Evolutionary conservation across 768 basidiomycete genomes (phyloP), one percentile per base, ranked within the genome.

Genomic region (Russula griseocarnosa): DNA sequence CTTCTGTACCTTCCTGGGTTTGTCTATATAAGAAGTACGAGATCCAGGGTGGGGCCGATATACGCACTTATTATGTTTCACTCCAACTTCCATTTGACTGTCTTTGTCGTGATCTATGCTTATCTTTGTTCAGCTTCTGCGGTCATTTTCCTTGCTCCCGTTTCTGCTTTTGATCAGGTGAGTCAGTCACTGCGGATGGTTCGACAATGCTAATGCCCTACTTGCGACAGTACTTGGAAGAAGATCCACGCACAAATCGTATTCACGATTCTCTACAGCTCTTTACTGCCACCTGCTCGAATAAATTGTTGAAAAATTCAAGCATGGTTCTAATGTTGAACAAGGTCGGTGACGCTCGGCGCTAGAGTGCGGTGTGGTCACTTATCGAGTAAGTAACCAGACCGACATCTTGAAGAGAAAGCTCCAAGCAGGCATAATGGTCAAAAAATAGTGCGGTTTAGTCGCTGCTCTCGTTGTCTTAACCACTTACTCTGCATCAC

Each of bases 211-310:
- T 65, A 36, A 65, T 52, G 26, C 8, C 42, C 65, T 53, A 24
- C 63, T 24, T 22, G 13, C 18, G 28, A 14, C 57, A 93, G 90
- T 92, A 92, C 73, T 79, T 94, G 26, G 88, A 92, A 71, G 92
- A 94, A 77, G 92, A 94, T 70, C 87, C 88, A 32, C 82, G 87
- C 62, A 88, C 87, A 46, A 94, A 94, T 69, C 79, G 92, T 55
- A 90, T 94, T 36, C 90, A 93, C 66, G 92, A 94, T 72, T 92
- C 91, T 0, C 75, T 94, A n/a, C 91, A 91, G 74, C 78, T 93
- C 26, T 94, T 92, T 73, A 92, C 89, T 5, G 82, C 90, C 69
- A 90, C 93, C 13, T 92, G 90, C 71, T 86, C 88, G 38, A 93
- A 92, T 71, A 81, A 82, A 38, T 80, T 93, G 56, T 77, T 94